A percentile compares a stretch with the other conserved stretches of the same genome.
Evolutionary conservation across 768 basidiomycete species (phyloP).

Genomic region (Serendipita sp.): DNA sequence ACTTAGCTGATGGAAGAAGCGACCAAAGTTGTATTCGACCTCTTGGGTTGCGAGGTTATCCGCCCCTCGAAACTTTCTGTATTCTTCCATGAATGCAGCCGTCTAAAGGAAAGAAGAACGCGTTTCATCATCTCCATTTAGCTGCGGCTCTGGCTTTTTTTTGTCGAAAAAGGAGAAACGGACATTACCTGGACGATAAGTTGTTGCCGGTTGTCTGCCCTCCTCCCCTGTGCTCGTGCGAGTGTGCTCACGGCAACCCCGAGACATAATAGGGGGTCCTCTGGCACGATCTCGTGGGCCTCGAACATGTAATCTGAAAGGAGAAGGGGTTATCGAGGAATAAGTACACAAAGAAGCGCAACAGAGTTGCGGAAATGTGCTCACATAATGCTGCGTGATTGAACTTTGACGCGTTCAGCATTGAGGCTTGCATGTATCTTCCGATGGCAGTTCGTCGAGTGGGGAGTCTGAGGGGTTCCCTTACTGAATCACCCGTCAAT

Average conservation of each 20-base stretch:
- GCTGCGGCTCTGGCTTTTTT: no score
- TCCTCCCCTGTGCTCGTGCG: constrained; percentile 82
- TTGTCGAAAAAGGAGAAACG: no score
- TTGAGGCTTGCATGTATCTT: constrained; percentile 63
- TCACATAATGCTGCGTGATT: constrained; percentile 83
- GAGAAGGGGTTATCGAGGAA: neutral
- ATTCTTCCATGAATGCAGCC: constrained; percentile 69
- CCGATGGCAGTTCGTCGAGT: constrained; percentile 55
- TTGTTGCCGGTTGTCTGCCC: constrained; percentile 87
- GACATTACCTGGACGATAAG: constrained; percentile 50
- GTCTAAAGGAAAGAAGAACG: constrained; percentile 29
- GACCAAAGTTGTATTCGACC: constrained; percentile 84
- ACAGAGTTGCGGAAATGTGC: constrained; percentile 17
- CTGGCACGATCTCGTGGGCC: constrained; percentile 67
- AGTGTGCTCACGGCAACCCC: constrained; percentile 70
- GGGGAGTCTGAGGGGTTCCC: constrained; percentile 27
- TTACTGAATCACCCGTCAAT: constrained; percentile 9
- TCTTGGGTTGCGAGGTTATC: constrained; percentile 36
- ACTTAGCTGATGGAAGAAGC: constrained; percentile 90
- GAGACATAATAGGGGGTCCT: constrained; percentile 76
- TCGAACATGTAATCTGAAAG: constrained; percentile 68
- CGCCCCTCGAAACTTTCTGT: constrained; percentile 44
- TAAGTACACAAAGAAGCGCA: neutral
- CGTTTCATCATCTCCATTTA: neutral
- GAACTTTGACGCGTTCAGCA: constrained; percentile 69